These are phyloP conservation scores for Trebouxia sp. DNA, from an alignment of 139 green algal species.

Conservation along the genomic window DNA sequence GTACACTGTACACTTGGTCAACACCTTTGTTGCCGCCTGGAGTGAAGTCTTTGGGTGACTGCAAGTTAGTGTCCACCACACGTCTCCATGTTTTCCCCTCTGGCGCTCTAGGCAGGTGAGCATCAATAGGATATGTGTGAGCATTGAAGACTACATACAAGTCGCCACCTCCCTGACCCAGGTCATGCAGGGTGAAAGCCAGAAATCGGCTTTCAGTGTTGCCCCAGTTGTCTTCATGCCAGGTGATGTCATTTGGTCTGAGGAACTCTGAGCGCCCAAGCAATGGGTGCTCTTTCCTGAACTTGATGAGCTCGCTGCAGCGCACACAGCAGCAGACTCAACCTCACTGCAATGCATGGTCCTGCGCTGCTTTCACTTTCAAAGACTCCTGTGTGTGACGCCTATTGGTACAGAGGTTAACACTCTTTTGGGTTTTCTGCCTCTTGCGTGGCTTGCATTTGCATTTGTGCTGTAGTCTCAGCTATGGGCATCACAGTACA, in stretches of 20 bases:
- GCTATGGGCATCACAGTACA: too few species aligned
- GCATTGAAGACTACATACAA: constrained; percentile 95
- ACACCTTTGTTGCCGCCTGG: constrained; percentile 79
- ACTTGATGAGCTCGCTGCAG: constrained; percentile 74
- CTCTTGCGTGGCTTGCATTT: too few species aligned
- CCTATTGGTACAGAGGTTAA: too few species aligned
- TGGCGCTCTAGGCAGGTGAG: constrained; percentile 61
- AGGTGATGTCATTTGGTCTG: constrained; percentile 82
- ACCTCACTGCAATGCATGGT: too few species aligned
- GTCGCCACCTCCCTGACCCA: constrained; percentile 60
- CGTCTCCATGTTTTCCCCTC: constrained; percentile 77
- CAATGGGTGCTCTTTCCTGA: constrained; percentile 78
- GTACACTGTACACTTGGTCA: constrained; percentile 52
- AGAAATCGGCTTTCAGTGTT: constrained; percentile 91
- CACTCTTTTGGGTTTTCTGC: too few species aligned
- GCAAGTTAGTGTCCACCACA: constrained; percentile 95
- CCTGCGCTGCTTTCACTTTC: too few species aligned
- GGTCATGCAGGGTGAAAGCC: constrained; percentile 91
- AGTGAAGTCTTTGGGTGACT: constrained; percentile 85
- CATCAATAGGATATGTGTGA: constrained; percentile 76
- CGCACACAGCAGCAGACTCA: background rate
- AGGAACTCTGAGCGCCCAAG: constrained; percentile 84
- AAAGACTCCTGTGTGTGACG: too few species aligned
- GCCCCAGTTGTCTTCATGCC: constrained; percentile 96
- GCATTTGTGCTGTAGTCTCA: too few species aligned